phyloP scores from a whole-genome alignment of 495 filamentous ascomycete species.

The Rostrohypoxylon terebratum region DNA sequence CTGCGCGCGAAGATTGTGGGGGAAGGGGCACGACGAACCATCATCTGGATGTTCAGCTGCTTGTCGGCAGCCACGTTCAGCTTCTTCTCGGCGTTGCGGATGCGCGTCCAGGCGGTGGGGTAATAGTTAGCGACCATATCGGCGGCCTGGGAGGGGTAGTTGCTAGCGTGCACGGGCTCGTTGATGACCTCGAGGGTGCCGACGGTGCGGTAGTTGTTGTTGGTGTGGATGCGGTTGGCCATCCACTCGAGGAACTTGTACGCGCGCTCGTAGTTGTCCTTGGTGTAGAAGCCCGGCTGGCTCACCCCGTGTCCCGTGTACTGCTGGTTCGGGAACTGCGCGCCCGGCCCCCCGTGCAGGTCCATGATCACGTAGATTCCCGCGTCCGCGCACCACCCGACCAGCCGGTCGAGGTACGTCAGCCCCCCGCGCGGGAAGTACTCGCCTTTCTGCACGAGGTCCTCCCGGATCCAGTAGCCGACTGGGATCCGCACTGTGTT shows the following conservation, averaged over 20 bases:
- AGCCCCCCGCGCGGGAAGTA: conserved; percentile 65
- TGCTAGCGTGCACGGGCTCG: conserved; percentile 65
- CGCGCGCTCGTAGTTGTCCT: conserved; percentile 68
- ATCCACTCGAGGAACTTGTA: conserved; percentile 70
- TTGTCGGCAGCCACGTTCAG: conserved; percentile 26
- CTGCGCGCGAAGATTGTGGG: background rate
- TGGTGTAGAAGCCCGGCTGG: conserved; percentile 65
- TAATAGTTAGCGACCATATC: conserved; percentile 49
- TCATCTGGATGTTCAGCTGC: conserved; percentile 50
- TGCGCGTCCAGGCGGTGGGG: conserved; percentile 42
- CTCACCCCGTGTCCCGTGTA: conserved; percentile 67
- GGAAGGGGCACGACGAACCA: conserved; percentile 32
- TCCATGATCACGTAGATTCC: conserved; percentile 74
- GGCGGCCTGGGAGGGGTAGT: conserved; percentile 49
- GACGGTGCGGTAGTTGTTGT: conserved; percentile 57
- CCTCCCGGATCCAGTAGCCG: conserved; percentile 73
- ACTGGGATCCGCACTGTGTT: conserved; percentile 72
- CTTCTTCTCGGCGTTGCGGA: conserved; percentile 42
- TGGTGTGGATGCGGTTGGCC: conserved; percentile 65
- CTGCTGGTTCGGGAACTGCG: conserved; percentile 63
- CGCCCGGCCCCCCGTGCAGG: conserved; percentile 71
- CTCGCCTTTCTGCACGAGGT: conserved; percentile 66
- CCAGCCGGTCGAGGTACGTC: conserved; percentile 64
- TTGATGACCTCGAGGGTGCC: conserved; percentile 72
- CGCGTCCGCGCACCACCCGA: conserved; percentile 65